A percentile compares a stretch with the other conserved stretches of the same genome.
Evolutionary conservation across 2,329 filamentous ascomycete species (phyloP).

Genomic region (Calonectria hongkongensis): DNA sequence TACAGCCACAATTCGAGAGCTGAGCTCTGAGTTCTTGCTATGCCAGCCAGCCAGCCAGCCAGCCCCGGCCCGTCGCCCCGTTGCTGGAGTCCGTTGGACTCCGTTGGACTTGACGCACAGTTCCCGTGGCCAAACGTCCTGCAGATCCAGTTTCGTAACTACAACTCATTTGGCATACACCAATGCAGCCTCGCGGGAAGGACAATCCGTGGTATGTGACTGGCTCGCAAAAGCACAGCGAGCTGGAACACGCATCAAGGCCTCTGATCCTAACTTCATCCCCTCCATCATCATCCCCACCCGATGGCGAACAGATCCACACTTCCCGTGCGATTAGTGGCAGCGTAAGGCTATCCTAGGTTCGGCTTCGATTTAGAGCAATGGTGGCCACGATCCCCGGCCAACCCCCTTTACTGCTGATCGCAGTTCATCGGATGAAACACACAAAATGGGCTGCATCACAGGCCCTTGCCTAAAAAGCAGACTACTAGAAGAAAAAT

Average conservation of each 20-base stretch:
- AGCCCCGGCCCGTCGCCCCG: neutral
- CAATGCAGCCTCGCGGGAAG: neutral
- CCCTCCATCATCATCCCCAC: neutral
- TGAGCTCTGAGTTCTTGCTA: neutral
- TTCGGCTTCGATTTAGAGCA: neutral
- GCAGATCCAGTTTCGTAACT: too few species aligned
- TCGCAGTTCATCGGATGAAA: slow-evolving; percentile 21
- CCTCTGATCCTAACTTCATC: slow-evolving; percentile 9
- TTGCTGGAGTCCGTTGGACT: too few species aligned
- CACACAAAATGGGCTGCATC: neutral
- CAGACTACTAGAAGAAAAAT: neutral
- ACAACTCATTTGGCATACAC: neutral
- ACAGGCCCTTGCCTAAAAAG: neutral
- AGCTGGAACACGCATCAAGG: neutral
- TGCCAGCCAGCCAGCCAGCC: neutral
- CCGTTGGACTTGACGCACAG: neutral
- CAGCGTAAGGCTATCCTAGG: slow-evolving; percentile 8
- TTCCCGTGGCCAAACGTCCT: neutral
- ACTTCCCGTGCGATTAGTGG: neutral
- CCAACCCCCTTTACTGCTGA: neutral
- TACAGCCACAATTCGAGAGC: slow-evolving; percentile 10
- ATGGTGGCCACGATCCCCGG: neutral
- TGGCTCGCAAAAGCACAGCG: neutral
- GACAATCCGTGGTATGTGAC: neutral
- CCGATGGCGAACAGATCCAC: neutral